A percentile compares a stretch with the other conserved stretches of the same genome.
phyloP scores from a whole-genome alignment of 768 basidiomycete genomes.

The Hydnomerulius pinastri region DNA sequence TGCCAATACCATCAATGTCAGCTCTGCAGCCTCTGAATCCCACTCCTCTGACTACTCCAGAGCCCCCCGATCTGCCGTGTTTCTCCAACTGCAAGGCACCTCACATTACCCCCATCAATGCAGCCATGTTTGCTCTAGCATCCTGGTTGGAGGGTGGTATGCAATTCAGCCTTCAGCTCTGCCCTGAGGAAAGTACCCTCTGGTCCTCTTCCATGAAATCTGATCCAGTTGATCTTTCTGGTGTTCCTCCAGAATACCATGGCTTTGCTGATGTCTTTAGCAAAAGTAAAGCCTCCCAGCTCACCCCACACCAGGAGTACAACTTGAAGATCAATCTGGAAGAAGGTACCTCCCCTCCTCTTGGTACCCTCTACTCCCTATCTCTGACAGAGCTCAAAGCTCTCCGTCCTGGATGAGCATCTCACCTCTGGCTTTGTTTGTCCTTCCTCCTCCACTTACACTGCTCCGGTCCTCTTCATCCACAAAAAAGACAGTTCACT shows the following conservation, averaged over 20 bases:
- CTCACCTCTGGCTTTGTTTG: slow-evolving; percentile 34
- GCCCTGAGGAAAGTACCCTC: no score
- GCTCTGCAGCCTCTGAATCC: no score
- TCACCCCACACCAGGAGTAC: slow-evolving; percentile 19
- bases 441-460: slow-evolving; percentile 25
- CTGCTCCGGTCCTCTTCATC: slow-evolving; percentile 28
- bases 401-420: neutral
- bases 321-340: slow-evolving; percentile 39
- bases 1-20: neutral
- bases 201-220: no score
- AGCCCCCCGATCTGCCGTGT: no score
- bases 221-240: no score
- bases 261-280: slow-evolving; percentile 15
- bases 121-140: no score
- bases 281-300: slow-evolving; percentile 2
- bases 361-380: slow-evolving; percentile 37
- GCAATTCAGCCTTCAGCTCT: no score
- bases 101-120: no score
- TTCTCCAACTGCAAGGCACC: no score
- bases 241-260: no score
- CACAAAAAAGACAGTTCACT: slow-evolving; percentile 35
- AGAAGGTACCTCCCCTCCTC: slow-evolving; percentile 24
- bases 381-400: slow-evolving; percentile 11
- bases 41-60: no score
- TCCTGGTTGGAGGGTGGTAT: no score